Percentiles rank a stretch among this genome's conserved stretches.
These are phyloP conservation scores for Leishmania tropica DNA, from an alignment of 208 protist genomes.

Conservation along the genomic window DNA sequence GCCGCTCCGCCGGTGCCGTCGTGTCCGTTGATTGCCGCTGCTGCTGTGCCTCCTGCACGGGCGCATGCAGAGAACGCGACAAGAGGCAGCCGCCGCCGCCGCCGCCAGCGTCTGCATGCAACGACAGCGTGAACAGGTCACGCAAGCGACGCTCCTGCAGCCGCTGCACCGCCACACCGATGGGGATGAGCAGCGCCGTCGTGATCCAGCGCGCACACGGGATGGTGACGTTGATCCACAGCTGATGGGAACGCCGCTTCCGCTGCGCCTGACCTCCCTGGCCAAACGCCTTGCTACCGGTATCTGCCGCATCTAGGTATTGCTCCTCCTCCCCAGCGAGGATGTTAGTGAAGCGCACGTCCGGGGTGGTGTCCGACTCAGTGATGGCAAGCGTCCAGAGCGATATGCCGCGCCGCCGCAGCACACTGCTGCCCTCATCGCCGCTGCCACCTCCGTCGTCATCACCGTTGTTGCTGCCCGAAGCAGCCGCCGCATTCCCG, in stretches of 20 bases:
- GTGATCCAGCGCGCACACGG: conserved; percentile 82
- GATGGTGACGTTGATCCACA: conserved; percentile 72
- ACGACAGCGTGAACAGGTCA: conserved; percentile 34
- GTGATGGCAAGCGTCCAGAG: conserved; percentile 23
- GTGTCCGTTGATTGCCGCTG: not conserved
- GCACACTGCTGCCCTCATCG: conserved; percentile 5
- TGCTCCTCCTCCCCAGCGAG: conserved; percentile 7
- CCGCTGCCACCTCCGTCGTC: not conserved
- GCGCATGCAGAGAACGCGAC: not conserved
- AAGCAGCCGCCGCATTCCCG: not conserved
- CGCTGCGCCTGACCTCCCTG: not conserved
- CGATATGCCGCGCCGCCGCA: conserved; percentile 14
- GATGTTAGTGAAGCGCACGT: conserved; percentile 27
- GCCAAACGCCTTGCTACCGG: not conserved
- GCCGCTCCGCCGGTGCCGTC: not conserved
- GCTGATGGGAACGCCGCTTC: conserved; percentile 20
- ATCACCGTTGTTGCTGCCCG: not conserved
- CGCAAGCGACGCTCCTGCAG: conserved; percentile 61
- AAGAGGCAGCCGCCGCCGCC: not conserved
- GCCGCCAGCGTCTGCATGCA: conserved; percentile 10
- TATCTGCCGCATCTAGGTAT: not conserved
- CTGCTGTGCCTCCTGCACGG: not conserved
- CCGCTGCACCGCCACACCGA: conserved; percentile 67
- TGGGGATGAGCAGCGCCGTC: conserved; percentile 73
- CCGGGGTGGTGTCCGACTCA: conserved; percentile 20